phyloP scores from a whole-genome alignment of 2,329 filamentous ascomycete genomes.

The Fonsecaea monophora region DNA sequence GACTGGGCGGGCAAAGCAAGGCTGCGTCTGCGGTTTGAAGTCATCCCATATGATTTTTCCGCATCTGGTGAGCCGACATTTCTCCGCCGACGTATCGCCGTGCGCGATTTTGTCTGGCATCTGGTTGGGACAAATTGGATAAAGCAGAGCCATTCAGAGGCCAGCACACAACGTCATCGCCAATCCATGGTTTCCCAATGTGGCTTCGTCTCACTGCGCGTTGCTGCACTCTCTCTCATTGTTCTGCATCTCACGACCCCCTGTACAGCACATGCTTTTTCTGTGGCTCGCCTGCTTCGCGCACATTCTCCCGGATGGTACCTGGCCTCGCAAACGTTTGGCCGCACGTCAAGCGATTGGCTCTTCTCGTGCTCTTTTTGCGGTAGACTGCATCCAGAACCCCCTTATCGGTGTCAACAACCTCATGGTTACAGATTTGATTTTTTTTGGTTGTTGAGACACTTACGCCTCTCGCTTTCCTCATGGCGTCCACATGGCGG shows the following conservation, averaged over 20 bases:
- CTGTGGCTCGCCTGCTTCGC: not conserved
- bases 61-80: slow-evolving; percentile 11
- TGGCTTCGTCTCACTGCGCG: not conserved
- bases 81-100: slow-evolving; percentile 23
- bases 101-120: slow-evolving; percentile 18
- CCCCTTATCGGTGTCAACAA: not conserved
- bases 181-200: not conserved
- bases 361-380: not conserved
- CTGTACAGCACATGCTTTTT: not conserved
- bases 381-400: not conserved
- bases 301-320: slow-evolving; percentile 13
- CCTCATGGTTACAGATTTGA: not conserved
- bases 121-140: not conserved
- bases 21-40: slow-evolving; percentile 1
- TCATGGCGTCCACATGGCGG: not conserved
- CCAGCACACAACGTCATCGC: not conserved
- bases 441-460: not conserved
- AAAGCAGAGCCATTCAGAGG: too few relatives aligned
- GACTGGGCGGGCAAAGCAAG: slow-evolving; percentile 5
- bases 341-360: slow-evolving; percentile 8
- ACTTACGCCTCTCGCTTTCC: not conserved
- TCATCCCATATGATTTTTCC: not conserved
- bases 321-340: slow-evolving; percentile 6
- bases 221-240: too few relatives aligned
- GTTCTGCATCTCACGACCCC: too few relatives aligned